Evolutionary conservation across 23 red algal genomes (phyloP).

Genomic region (Cyanidioschyzon merolae): DNA sequence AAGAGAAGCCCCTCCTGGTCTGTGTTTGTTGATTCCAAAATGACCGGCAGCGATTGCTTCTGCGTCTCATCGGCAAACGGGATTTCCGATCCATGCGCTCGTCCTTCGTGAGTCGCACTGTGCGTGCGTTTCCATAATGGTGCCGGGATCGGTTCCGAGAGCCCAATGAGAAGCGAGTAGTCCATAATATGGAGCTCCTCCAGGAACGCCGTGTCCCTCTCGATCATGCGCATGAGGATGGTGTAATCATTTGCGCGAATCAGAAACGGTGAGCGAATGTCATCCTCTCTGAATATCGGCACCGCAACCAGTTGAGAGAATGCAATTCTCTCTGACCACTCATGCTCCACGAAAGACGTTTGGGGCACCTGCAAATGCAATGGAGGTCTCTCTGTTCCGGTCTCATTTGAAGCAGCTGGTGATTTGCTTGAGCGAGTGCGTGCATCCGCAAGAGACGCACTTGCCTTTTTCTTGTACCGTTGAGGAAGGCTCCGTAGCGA

Average conservation of each 20-base stretch:
- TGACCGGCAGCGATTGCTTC: slow-evolving; percentile 35
- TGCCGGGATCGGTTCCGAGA: slow-evolving; percentile 19
- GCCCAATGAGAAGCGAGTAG: slow-evolving; percentile 63
- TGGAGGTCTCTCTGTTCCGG: neutral
- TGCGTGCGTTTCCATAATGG: neutral
- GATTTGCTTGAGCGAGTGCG: neutral
- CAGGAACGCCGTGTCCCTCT: slow-evolving; percentile 48
- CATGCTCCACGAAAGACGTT: neutral
- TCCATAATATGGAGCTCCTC: slow-evolving; percentile 64
- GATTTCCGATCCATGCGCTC: neutral
- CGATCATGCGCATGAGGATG: slow-evolving; percentile 37
- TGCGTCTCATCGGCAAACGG: neutral
- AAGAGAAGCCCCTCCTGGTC: neutral
- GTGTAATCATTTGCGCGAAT: neutral
- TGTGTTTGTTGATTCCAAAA: neutral
- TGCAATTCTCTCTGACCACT: neutral
- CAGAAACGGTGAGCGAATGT: slow-evolving; percentile 5
- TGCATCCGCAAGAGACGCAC: neutral
- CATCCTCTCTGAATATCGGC: neutral
- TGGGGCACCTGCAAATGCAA: neutral
- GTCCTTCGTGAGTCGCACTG: neutral
- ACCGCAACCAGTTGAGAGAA: neutral
- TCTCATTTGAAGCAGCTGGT: neutral
- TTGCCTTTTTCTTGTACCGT: neutral
- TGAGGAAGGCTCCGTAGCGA: neutral